Percentiles rank a stretch among this genome's conserved stretches.
phyloP scores from a whole-genome alignment of 1,284 basidiomycete species.

The Lignosus rhinocerotis region DNA sequence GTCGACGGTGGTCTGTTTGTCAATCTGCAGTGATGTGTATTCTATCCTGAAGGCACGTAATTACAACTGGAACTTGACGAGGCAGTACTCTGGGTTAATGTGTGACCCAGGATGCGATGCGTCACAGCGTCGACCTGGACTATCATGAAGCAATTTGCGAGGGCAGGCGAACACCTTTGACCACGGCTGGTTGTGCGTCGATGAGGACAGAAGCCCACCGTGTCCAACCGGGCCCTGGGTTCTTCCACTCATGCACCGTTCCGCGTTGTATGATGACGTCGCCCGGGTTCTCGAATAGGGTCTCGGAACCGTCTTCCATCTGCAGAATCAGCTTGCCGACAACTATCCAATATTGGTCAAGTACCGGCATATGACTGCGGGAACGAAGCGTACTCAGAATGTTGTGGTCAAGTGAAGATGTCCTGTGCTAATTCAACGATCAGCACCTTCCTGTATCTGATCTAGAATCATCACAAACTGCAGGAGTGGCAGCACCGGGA shows the following conservation, averaged over 20 bases:
- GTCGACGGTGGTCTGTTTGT: slow-evolving; percentile 82
- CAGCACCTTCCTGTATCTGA: background rate
- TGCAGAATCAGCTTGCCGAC: slow-evolving; percentile 54
- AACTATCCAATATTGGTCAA: slow-evolving; percentile 36
- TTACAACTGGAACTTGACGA: background rate
- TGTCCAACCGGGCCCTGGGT: slow-evolving; percentile 53
- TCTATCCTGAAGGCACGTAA: background rate
- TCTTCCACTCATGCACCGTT: slow-evolving; percentile 61
- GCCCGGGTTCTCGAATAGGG: slow-evolving; percentile 53
- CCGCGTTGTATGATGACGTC: slow-evolving; percentile 61
- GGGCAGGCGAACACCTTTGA: slow-evolving; percentile 44
- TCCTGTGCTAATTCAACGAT: slow-evolving; percentile 36
- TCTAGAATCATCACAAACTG: slow-evolving; percentile 40
- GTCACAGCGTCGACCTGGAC: no score
- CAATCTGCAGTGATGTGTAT: slow-evolving; percentile 61
- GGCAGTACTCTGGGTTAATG: no score
- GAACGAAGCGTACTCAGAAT: slow-evolving; percentile 46
- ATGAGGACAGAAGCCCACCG: slow-evolving; percentile 56
- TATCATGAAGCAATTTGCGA: slow-evolving; percentile 26
- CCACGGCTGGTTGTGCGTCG: slow-evolving; percentile 52
- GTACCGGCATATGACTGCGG: background rate
- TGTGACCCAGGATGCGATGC: no score
- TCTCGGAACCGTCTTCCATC: slow-evolving; percentile 58
- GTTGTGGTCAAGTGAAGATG: slow-evolving; percentile 62
- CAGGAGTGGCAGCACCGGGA: slow-evolving; percentile 49